phyloP scores from a whole-genome alignment of 305 asterid species.

The Fraxinus sp. region DNA sequence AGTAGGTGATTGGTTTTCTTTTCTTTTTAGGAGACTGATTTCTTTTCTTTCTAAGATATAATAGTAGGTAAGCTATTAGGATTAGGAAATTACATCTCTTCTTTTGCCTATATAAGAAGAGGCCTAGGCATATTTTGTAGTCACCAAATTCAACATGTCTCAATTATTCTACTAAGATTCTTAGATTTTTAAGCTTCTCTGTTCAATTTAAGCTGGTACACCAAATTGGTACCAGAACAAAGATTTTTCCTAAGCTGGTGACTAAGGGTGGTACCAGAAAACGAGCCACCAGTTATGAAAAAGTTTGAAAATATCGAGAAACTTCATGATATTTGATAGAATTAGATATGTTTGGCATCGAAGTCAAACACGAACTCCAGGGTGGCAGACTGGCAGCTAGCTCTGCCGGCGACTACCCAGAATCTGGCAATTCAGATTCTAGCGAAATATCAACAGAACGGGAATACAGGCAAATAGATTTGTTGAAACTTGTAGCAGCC shows the following conservation, averaged over 20 bases:
- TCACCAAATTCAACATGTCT: not conserved
- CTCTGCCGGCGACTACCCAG: not conserved
- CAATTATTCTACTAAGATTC: not conserved
- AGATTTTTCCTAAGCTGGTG: not conserved
- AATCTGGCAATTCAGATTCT: not conserved
- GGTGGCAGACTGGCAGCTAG: not conserved
- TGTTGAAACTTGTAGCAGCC: not conserved
- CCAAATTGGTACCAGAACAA: not conserved
- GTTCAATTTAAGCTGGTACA: not conserved
- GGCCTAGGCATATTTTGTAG: not conserved
- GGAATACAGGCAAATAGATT: not conserved
- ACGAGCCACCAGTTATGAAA: not conserved
- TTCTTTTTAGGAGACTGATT: not conserved
- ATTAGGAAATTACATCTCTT: not conserved
- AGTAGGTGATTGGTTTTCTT: not conserved
- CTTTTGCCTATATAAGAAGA: not conserved
- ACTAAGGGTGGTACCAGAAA: not conserved
- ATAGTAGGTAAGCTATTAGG: not conserved
- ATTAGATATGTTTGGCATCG: not conserved
- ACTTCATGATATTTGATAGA: not conserved
- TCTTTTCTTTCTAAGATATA: not conserved
- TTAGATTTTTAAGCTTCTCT: not conserved
- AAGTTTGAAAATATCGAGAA: not conserved
- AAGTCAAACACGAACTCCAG: not conserved
- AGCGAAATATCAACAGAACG: not conserved